phyloP scores from a whole-genome alignment of 1,139 yeast species.

The Arxiozyma telluris region DNA sequence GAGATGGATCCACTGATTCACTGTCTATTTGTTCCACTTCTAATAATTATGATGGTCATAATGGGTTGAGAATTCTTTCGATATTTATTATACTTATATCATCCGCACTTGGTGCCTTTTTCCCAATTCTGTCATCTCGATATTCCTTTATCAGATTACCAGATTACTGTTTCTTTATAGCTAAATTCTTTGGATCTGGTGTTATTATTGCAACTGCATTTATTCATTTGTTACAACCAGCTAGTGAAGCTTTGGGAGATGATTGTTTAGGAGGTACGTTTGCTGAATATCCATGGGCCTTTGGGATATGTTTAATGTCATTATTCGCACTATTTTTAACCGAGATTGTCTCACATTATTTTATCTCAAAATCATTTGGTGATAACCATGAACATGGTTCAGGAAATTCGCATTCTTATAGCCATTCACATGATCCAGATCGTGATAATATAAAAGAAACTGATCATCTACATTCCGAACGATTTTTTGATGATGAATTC shows the following conservation, averaged over 20 bases:
- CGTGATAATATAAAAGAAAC: not conserved
- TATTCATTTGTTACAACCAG: constrained; percentile 74
- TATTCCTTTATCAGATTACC: constrained; percentile 48
- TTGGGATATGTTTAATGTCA: constrained; percentile 50
- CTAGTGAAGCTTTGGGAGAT: constrained; percentile 44
- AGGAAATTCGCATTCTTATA: not conserved
- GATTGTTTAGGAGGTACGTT: constrained; percentile 51
- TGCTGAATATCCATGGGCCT: constrained; percentile 54
- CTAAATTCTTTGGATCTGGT: constrained; percentile 85
- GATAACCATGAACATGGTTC: constrained; percentile 4
- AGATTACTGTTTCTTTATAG: constrained; percentile 50
- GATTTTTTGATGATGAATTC: not conserved
- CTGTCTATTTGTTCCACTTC: constrained; percentile 15
- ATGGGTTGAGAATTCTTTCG: constrained; percentile 50
- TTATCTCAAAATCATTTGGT: constrained; percentile 10
- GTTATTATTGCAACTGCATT: constrained; percentile 85
- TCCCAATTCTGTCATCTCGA: constrained; percentile 50
- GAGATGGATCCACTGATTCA: not conserved
- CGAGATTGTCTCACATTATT: constrained; percentile 50
- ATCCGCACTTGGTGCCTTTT: constrained; percentile 49
- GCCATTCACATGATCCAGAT: not conserved
- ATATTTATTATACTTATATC: constrained; percentile 51
- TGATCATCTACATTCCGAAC: not conserved
- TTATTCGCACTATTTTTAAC: constrained; percentile 43
- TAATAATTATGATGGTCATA: constrained; percentile 32